Percentiles rank a stretch among this genome's conserved stretches.
Evolutionary conservation across 148 eudicot genomes (phyloP).

Genomic region (Rhododendron griersonianum): DNA sequence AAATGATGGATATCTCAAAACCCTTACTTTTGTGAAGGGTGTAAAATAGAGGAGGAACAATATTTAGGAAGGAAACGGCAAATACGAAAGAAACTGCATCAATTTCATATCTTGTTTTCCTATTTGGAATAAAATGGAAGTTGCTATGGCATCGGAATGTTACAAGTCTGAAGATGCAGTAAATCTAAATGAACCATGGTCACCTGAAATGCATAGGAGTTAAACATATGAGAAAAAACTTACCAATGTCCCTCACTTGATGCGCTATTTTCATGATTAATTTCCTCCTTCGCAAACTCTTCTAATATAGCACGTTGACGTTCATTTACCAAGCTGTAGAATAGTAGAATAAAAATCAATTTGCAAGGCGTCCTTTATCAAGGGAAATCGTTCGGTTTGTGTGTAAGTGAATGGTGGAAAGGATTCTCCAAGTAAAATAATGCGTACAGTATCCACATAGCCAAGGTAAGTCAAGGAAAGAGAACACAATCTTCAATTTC

Average conservation of each 20-base stretch:
- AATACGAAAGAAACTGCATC: background rate
- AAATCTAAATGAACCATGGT: background rate
- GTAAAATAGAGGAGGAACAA: background rate
- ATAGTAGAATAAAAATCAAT: background rate
- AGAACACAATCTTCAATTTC: background rate
- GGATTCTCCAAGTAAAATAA: background rate
- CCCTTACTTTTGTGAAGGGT: background rate
- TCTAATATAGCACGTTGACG: conserved; percentile 86
- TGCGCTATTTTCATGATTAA: conserved; percentile 39
- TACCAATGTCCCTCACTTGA: conserved; percentile 58
- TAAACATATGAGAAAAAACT: conserved; percentile 16
- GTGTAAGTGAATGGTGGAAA: background rate
- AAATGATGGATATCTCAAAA: background rate
- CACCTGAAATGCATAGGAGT: background rate
- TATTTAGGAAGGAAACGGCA: background rate
- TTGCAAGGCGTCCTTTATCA: background rate
- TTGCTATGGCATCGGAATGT: background rate
- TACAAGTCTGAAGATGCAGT: background rate
- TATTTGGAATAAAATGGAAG: background rate
- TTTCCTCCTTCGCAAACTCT: conserved; percentile 83
- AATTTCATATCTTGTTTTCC: background rate
- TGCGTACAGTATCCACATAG: background rate
- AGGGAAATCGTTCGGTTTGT: background rate
- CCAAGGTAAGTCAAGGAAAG: background rate
- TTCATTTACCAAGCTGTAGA: conserved; percentile 63